These are phyloP conservation scores for Massariosphaeria phaeospora DNA, from an alignment of 495 filamentous ascomycete species.

Conservation along the genomic window DNA sequence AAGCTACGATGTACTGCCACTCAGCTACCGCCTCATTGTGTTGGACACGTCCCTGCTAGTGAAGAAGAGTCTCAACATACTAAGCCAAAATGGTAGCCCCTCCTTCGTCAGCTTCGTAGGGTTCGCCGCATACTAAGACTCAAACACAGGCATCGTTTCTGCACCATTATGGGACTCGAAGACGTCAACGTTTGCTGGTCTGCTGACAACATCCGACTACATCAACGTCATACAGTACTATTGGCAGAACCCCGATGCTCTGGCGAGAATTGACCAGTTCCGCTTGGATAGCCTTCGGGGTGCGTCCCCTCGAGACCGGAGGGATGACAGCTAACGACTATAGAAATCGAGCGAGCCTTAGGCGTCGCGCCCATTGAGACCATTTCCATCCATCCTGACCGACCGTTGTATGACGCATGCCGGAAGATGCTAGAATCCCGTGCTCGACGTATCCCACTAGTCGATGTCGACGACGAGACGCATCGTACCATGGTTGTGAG, in stretches of 20 bases:
- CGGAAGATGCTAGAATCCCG: constrained; percentile 89
- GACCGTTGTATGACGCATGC: constrained; percentile 90
- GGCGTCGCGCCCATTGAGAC: constrained; percentile 89
- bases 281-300: constrained; percentile 87
- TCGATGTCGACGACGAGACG: constrained; percentile 94
- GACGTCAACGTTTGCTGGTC: constrained; percentile 85
- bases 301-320: constrained; percentile 38
- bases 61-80: constrained; percentile 92
- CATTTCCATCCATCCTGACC: constrained; percentile 85
- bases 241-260: constrained; percentile 90
- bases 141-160: constrained; percentile 79
- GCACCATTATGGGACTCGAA: constrained; percentile 97
- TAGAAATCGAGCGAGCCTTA: constrained; percentile 92
- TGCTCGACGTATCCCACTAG: constrained; percentile 86
- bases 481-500: constrained; percentile 88
- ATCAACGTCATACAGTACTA: constrained; percentile 99
- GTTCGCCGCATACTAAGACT: constrained; percentile 11
- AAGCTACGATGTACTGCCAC: constrained; percentile 97
- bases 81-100: constrained; percentile 88
- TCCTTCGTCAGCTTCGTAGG: background rate
- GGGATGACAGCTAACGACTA: constrained; percentile 3
- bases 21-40: constrained; percentile 92
- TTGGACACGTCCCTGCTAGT: constrained; percentile 93
- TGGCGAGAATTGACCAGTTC: constrained; percentile 89
- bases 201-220: constrained; percentile 93